These are phyloP conservation scores for Trametes meyenii DNA, from an alignment of 768 basidiomycete species.

Conservation along the genomic window DNA sequence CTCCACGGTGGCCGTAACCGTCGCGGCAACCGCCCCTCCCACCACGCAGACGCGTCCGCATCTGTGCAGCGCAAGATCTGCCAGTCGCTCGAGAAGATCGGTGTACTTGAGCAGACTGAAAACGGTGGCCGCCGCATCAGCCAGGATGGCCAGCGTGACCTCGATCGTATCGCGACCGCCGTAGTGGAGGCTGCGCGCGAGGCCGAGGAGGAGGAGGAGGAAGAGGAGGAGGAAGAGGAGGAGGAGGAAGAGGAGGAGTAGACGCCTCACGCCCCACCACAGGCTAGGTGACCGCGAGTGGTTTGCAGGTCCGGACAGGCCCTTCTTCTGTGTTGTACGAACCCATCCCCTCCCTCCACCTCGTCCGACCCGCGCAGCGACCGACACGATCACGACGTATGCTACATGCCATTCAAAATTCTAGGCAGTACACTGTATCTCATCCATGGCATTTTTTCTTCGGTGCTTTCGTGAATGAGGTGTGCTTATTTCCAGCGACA, in stretches of 20 bases:
- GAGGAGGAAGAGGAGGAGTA: conserved; percentile 50
- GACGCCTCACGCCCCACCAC: conserved; percentile 4
- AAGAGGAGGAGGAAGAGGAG: conserved; percentile 65
- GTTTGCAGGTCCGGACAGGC: conserved; percentile 13
- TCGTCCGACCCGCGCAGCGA: conserved; percentile 5
- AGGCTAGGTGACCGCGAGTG: conserved; percentile 14
- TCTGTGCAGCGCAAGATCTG: conserved; percentile 94
- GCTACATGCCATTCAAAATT: conserved; percentile 27
- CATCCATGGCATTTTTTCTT: conserved; percentile 19
- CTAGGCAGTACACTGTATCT: conserved; percentile 26
- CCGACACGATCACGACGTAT: conserved; percentile 25
- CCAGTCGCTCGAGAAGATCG: conserved; percentile 98
- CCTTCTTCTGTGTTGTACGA: conserved; percentile 19
- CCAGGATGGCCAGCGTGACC: conserved; percentile 95
- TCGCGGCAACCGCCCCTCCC: conserved; percentile 95
- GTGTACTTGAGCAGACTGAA: conserved; percentile 90
- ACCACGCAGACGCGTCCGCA: conserved; percentile 85
- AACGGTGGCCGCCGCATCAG: conserved; percentile 96
- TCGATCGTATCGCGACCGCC: conserved; percentile 91
- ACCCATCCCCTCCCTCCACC: conserved; percentile 6
- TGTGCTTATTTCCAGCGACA: neutral
- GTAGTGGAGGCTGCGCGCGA: conserved; percentile 80
- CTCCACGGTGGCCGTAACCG: conserved; percentile 96
- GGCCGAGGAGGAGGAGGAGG: conserved; percentile 75
- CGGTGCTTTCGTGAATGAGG: neutral